Percentiles rank a stretch among this genome's conserved stretches.
These are phyloP conservation scores for Dimocarpus longan DNA, from an alignment of 345 rosid species.

Conservation along the genomic window DNA sequence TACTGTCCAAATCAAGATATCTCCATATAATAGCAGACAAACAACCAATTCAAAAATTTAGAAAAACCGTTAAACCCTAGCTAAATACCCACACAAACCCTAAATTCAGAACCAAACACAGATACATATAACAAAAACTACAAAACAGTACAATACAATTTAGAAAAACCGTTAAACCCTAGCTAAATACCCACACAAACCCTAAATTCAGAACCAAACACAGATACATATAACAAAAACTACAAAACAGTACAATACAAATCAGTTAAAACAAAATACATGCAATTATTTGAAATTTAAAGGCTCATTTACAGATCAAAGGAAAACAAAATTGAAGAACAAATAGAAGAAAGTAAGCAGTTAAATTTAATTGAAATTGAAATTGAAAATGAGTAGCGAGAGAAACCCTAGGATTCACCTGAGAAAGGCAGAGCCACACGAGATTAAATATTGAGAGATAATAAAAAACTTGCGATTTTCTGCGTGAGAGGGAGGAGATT, in stretches of 20 bases:
- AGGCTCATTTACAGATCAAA: neutral
- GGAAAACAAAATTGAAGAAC: neutral
- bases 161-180: too few relatives aligned
- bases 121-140: neutral
- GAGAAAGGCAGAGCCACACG: conserved; percentile 37
- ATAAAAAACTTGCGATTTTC: neutral
- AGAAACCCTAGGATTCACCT: conserved; percentile 40
- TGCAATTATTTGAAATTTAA: neutral
- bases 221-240: neutral
- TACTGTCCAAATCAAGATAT: neutral
- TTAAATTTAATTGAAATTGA: neutral
- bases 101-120: neutral
- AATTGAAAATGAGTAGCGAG: neutral
- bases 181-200: too few relatives aligned
- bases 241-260: neutral
- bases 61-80: conserved; percentile 28
- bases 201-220: neutral
- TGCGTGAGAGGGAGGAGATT: neutral
- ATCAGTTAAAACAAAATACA: neutral
- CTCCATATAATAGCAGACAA: neutral
- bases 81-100: conserved; percentile 19
- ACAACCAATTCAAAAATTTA: neutral
- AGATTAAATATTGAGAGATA: neutral
- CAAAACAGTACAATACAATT: neutral
- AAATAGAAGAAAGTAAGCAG: neutral